phyloP scores from a whole-genome alignment of 306 rosid genomes.

The Trifolium fragiferum region DNA sequence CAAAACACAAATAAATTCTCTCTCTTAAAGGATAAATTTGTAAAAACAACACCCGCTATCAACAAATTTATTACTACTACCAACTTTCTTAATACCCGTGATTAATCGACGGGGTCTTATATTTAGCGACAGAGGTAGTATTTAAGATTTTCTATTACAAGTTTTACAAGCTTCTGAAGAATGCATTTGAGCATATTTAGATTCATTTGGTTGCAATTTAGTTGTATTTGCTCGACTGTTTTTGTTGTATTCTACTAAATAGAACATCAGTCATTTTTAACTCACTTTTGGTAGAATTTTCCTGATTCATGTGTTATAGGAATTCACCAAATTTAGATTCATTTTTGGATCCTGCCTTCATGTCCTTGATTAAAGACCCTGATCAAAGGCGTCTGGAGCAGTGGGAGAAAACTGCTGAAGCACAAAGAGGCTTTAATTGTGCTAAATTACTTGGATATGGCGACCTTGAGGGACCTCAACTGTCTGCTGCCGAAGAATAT shows the following conservation, averaged over 20 bases:
- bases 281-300: constrained; percentile 16
- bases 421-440: constrained; percentile 84
- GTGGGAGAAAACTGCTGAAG: constrained; percentile 98
- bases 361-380: constrained; percentile 98
- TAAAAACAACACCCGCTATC: too few species aligned
- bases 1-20: too few species aligned
- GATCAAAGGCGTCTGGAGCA: constrained; percentile 93
- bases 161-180: constrained; percentile 32
- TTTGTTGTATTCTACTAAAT: constrained; percentile 30
- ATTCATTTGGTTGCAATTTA: constrained; percentile 24
- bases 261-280: constrained; percentile 4
- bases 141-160: constrained; percentile 22
- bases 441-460: constrained; percentile 94
- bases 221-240: constrained; percentile 28
- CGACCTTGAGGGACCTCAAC: constrained; percentile 83
- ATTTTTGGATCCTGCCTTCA: constrained; percentile 95
- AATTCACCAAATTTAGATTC: constrained; percentile 79
- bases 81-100: too few species aligned
- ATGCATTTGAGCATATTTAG: neutral
- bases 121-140: neutral
- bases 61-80: too few species aligned
- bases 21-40: too few species aligned
- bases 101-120: too few species aligned
- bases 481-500: constrained; percentile 92
- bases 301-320: constrained; percentile 51